These are phyloP conservation scores for Artemisia tridentata DNA, from an alignment of 129 eudicot species.

Conservation along the genomic window DNA sequence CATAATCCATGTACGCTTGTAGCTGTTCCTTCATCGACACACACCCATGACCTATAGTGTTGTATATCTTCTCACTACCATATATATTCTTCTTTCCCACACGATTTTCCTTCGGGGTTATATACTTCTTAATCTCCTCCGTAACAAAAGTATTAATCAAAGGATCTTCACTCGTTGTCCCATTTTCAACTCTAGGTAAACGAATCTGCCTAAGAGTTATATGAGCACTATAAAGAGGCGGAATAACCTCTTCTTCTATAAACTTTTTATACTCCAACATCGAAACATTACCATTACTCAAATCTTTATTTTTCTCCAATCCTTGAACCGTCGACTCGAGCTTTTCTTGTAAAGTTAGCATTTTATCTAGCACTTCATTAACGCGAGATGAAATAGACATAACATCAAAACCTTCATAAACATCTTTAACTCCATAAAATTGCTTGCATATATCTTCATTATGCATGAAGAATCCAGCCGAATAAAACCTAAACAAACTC, in stretches of 20 bases:
- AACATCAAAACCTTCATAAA: slow-evolving; percentile 54
- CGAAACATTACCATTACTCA: slow-evolving; percentile 40
- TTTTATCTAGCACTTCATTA: slow-evolving; percentile 65
- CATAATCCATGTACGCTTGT: slow-evolving; percentile 94
- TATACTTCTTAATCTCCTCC: slow-evolving; percentile 88
- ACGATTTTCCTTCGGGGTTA: slow-evolving; percentile 78
- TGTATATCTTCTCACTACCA: slow-evolving; percentile 59
- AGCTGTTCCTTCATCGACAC: slow-evolving; percentile 72
- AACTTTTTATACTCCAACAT: slow-evolving; percentile 59
- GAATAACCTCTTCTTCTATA: slow-evolving; percentile 72
- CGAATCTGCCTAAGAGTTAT: slow-evolving; percentile 87
- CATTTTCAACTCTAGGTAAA: slow-evolving; percentile 55
- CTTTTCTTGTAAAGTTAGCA: slow-evolving; percentile 69
- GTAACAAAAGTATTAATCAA: slow-evolving; percentile 71
- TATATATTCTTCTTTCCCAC: slow-evolving; percentile 65
- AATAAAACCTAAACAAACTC: slow-evolving; percentile 63
- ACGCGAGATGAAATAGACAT: slow-evolving; percentile 53
- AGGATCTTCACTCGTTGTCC: slow-evolving; percentile 60
- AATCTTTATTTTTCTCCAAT: slow-evolving; percentile 51
- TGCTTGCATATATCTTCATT: slow-evolving; percentile 75
- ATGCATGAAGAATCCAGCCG: slow-evolving; percentile 74
- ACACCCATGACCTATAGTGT: slow-evolving; percentile 90
- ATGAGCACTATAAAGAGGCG: slow-evolving; percentile 82
- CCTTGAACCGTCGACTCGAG: slow-evolving; percentile 62
- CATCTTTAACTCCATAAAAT: slow-evolving; percentile 47